These are phyloP conservation scores for Fagopyrum tataricum DNA, from an alignment of 148 eudicot genomes.

Conservation along the genomic window DNA sequence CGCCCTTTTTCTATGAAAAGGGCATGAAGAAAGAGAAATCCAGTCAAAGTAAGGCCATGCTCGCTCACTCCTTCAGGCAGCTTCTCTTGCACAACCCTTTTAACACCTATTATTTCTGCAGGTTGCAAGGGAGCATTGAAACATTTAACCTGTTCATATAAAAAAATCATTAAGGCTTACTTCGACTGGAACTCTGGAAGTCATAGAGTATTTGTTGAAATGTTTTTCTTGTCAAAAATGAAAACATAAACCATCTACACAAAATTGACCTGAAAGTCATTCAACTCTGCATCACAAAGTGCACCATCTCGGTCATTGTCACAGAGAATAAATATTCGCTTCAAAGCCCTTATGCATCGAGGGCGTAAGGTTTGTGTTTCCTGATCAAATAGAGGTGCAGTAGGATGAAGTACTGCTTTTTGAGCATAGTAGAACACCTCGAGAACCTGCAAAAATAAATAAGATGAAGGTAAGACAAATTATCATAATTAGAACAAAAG, in stretches of 20 bases:
- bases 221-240: neutral
- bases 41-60: constrained; percentile 83
- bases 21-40: constrained; percentile 85
- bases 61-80: constrained; percentile 80
- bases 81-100: constrained; percentile 94
- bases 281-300: constrained; percentile 88
- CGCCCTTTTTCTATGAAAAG: constrained; percentile 94
- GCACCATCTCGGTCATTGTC: constrained; percentile 93
- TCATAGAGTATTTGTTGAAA: neutral
- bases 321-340: constrained; percentile 88
- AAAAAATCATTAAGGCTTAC: neutral
- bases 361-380: constrained; percentile 87
- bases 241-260: neutral
- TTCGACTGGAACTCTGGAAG: neutral
- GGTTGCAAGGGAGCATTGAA: constrained; percentile 95
- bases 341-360: constrained; percentile 81
- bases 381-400: constrained; percentile 90
- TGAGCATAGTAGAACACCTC: constrained; percentile 98
- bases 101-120: constrained; percentile 82
- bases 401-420: constrained; percentile 93
- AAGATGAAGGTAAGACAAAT: neutral
- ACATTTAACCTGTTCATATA: constrained; percentile 65
- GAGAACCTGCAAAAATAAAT: constrained; percentile 48
- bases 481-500: neutral
- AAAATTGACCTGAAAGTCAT: constrained; percentile 80